These are phyloP conservation scores for Ceratocystis ficicola DNA, from an alignment of 2,329 filamentous ascomycete species.

Conservation along the genomic window DNA sequence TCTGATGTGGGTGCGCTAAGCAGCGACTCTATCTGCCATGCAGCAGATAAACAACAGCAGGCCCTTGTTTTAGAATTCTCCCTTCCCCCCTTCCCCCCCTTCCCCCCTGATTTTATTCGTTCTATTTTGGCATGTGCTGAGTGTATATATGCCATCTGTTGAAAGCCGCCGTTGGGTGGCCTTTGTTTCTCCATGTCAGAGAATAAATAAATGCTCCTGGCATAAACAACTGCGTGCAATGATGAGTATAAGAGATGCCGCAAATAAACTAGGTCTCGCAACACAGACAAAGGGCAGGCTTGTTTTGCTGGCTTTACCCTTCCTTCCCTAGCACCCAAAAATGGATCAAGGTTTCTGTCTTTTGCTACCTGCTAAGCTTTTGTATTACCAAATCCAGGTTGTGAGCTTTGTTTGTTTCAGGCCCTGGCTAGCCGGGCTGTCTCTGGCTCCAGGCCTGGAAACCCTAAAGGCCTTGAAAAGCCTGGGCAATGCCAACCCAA, in stretches of 20 bases:
- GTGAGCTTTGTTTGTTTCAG: constrained; percentile 2
- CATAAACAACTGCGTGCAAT: neutral
- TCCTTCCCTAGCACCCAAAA: neutral
- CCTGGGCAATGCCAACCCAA: neutral
- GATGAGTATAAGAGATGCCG: neutral
- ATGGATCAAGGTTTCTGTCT: neutral
- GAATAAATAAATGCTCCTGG: neutral
- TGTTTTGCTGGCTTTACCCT: too few relatives aligned
- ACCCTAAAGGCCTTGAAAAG: neutral
- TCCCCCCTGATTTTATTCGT: too few relatives aligned
- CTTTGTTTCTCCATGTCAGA: neutral
- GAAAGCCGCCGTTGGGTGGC: neutral
- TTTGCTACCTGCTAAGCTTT: neutral
- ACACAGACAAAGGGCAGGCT: neutral
- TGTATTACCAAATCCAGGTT: neutral
- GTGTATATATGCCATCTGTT: too few relatives aligned
- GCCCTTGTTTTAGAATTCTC: too few relatives aligned
- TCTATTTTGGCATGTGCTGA: too few relatives aligned
- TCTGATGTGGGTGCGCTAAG: too few relatives aligned
- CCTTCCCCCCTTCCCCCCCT: too few relatives aligned
- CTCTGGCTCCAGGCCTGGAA: neutral
- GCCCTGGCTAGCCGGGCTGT: neutral
- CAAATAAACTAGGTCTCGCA: neutral
- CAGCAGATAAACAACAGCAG: too few relatives aligned
- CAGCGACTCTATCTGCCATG: too few relatives aligned